These are phyloP conservation scores for Circinella minor DNA, from an alignment of 371 early-diverging fungal genomes.

Conservation along the genomic window DNA sequence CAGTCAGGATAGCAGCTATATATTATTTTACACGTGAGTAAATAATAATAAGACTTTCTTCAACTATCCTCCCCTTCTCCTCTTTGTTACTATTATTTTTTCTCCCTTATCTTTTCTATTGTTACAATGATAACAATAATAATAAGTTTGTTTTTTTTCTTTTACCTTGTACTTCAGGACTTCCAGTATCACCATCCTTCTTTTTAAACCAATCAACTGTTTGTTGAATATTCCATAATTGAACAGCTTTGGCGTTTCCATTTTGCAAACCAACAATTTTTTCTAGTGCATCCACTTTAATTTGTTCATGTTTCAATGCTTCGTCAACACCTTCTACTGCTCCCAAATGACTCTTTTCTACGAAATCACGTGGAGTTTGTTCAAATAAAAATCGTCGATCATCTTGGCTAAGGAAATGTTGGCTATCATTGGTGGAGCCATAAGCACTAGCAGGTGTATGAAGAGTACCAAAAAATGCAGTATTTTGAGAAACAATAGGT, in stretches of 20 bases:
- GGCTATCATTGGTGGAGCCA: conserved; percentile 34
- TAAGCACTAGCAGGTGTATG: conserved; percentile 52
- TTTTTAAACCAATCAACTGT: conserved; percentile 83
- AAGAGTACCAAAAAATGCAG: conserved; percentile 46
- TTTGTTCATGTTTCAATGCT: conserved; percentile 48
- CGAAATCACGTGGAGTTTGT: conserved; percentile 58
- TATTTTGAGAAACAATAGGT: conserved; percentile 40
- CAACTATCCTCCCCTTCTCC: too few species aligned
- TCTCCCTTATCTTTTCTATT: too few species aligned
- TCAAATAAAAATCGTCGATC: conserved; percentile 63
- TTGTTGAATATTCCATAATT: conserved; percentile 76
- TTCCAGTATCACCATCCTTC: conserved; percentile 85
- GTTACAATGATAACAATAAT: background rate
- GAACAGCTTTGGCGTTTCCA: conserved; percentile 74
- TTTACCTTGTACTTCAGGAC: conserved; percentile 95
- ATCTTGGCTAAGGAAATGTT: conserved; percentile 55
- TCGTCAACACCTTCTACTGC: conserved; percentile 47
- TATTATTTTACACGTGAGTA: conserved; percentile 7
- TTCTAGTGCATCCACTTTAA: conserved; percentile 73
- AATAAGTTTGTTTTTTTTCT: too few species aligned
- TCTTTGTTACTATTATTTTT: too few species aligned
- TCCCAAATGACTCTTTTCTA: conserved; percentile 42
- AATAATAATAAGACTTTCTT: background rate
- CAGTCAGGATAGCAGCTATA: conserved; percentile 88
- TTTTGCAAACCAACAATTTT: conserved; percentile 81